Evolutionary conservation across 2,329 filamentous ascomycete species (phyloP).

Genomic region (Neonectria sp.): DNA sequence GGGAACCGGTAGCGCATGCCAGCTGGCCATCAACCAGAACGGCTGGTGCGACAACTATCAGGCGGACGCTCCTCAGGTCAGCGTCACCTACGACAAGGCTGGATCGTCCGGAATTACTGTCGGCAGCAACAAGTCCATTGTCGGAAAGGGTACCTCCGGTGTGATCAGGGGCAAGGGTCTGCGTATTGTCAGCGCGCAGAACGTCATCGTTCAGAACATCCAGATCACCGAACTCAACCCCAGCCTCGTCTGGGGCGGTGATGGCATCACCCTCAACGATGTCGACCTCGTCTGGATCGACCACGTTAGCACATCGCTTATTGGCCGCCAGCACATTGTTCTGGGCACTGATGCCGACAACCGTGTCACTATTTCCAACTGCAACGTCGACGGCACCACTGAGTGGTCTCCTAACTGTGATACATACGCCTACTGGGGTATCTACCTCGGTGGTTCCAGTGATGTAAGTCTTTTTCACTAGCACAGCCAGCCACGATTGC

Average conservation of each 20-base stretch:
- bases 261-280: slow-evolving; percentile 67
- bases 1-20: slow-evolving; percentile 65
- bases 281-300: slow-evolving; percentile 64
- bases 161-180: slow-evolving; percentile 71
- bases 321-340: slow-evolving; percentile 72
- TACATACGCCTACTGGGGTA: slow-evolving; percentile 71
- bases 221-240: slow-evolving; percentile 69
- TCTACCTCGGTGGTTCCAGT: slow-evolving; percentile 68
- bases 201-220: slow-evolving; percentile 73
- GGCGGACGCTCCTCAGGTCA: slow-evolving; percentile 59
- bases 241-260: slow-evolving; percentile 71
- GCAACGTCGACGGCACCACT: slow-evolving; percentile 68
- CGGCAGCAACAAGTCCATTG: slow-evolving; percentile 68
- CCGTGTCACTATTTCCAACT: slow-evolving; percentile 72
- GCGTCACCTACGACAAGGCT: slow-evolving; percentile 64
- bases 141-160: slow-evolving; percentile 66
- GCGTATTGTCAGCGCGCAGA: slow-evolving; percentile 60
- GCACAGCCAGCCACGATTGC: neutral
- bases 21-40: slow-evolving; percentile 72
- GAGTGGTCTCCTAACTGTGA: slow-evolving; percentile 70
- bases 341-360: slow-evolving; percentile 65
- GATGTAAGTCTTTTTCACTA: slow-evolving; percentile 54
- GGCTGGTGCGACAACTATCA: slow-evolving; percentile 72
- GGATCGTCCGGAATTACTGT: slow-evolving; percentile 65
- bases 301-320: slow-evolving; percentile 67